phyloP scores from a whole-genome alignment of 805 yeast species.

The Wickerhamiella spandovensis region DNA sequence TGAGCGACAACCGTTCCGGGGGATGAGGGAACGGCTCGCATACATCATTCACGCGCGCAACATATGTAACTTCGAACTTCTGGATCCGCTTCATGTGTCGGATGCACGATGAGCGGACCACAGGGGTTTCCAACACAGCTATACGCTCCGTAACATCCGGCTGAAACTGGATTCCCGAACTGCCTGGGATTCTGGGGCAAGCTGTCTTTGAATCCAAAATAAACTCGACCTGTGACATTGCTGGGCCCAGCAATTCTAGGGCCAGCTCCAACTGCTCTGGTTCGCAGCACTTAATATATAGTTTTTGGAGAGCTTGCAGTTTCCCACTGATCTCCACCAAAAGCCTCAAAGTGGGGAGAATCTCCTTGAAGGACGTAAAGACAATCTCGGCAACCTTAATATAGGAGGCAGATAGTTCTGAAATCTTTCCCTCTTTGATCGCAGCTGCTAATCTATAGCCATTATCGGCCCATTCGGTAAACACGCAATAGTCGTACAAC shows the following conservation, averaged over 20 bases:
- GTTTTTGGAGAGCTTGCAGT: constrained; percentile 5
- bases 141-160: constrained; percentile 1
- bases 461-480: constrained; percentile 15
- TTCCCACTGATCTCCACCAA: constrained; percentile 7
- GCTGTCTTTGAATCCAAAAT: constrained; percentile 8
- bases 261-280: constrained; percentile 12
- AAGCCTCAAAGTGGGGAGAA: constrained; percentile 9
- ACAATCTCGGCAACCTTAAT: constrained; percentile 9
- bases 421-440: constrained; percentile 8
- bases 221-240: neutral
- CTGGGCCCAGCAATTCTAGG: constrained; percentile 2
- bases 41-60: constrained; percentile 5
- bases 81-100: constrained; percentile 3
- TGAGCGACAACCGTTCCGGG: constrained; percentile 2
- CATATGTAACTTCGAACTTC: constrained; percentile 1
- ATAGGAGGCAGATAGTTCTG: constrained; percentile 7
- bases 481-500: constrained; percentile 10
- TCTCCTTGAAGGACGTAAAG: constrained; percentile 12
- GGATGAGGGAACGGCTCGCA: neutral
- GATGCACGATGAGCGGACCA: constrained; percentile 1
- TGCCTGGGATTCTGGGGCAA: neutral
- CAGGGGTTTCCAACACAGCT: constrained; percentile 1
- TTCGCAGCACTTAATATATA: constrained; percentile 7
- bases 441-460: constrained; percentile 15
- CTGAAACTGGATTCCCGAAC: constrained; percentile 4